Base-by-base conservation (phyloP, 208 protist species). In the Trypanosoma vivax region DNA sequence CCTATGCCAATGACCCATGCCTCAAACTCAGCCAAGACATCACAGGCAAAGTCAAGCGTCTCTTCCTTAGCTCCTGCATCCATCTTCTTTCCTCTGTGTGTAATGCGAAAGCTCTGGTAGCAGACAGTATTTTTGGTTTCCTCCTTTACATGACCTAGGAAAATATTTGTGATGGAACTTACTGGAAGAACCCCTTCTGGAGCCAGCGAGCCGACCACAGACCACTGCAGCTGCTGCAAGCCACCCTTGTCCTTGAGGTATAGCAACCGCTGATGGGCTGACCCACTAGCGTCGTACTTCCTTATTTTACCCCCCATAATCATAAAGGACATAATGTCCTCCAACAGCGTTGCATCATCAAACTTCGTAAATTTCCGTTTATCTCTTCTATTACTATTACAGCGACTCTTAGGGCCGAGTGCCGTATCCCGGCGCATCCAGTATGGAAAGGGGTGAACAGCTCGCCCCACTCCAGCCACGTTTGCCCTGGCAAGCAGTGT, bases 1-100 rank as follows among this genome's bases (percentile, higher is more conserved):
- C 62, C 56, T 34, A 92, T 51, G 3, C 73, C 88, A 13, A 94
- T 55, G 42, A 92, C 67, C 82, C 81, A 92, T 28, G 73, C 71
- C 66, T 94, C 88, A 45, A 87, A 43, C 39, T 92, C 83, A 7
- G 23, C 29, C 28, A 55, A 27, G 21, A 61, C 65, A 9, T 72
- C 62, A 39, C 76, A 85, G 16, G 75, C 57, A 28, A 90, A 40
- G 54, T 92, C 76, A 1, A 90, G 35, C 21, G 29, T 52, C 50
- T 35, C 39, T 29, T 13, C 31, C 14, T 5, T 42, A 6, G 14
- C 18, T 11, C 21, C 7, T 6, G 46, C 14, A n/a, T 38, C 41
- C 39, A 37, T 42, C 19, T 33, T 42, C 19, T 29, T 7, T 7
- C 25, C 23, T 4, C 27, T 2, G 37, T 47, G 37, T 33, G 39